A percentile compares a stretch with the other conserved stretches of the same genome.
Conservation (phyloP, 148 eudicot species). For the Diospyros kaki region DNA sequence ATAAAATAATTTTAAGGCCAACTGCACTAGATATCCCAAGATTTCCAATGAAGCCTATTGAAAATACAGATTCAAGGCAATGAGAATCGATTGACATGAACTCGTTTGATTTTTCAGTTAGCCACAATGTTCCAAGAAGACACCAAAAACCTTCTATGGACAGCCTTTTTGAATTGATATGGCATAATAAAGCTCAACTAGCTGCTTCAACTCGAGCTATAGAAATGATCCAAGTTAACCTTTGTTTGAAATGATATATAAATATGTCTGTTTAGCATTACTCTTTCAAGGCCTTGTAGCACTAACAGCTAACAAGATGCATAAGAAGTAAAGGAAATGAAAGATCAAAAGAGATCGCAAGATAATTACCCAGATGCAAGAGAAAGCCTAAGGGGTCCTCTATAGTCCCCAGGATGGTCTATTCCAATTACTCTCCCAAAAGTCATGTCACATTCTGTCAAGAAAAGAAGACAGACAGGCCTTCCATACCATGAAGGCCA, state of each 20-base stretch:
- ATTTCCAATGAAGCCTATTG: background rate
- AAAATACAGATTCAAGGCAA: background rate
- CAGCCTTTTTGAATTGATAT: background rate
- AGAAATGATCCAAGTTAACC: too few relatives aligned
- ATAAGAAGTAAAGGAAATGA: background rate
- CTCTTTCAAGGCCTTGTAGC: background rate
- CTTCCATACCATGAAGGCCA: constrained; percentile 53
- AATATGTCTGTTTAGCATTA: background rate
- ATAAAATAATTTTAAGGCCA: background rate
- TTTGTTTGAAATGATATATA: too few relatives aligned
- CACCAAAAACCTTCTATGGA: background rate
- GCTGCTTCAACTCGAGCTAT: background rate
- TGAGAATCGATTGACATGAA: background rate
- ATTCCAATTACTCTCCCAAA: constrained; percentile 36
- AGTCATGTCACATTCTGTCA: constrained; percentile 59
- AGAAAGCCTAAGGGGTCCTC: constrained; percentile 46
- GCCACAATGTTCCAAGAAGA: background rate
- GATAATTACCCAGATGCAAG: constrained; percentile 50
- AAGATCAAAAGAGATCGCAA: background rate
- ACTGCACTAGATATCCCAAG: background rate
- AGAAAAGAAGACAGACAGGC: constrained; percentile 47
- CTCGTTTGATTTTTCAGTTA: too few relatives aligned
- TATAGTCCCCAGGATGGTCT: constrained; percentile 48
- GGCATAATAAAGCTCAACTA: background rate
- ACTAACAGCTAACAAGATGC: constrained; percentile 1